phyloP scores from a whole-genome alignment of 257 asterid genomes.

The Lycium ferocissimum region DNA sequence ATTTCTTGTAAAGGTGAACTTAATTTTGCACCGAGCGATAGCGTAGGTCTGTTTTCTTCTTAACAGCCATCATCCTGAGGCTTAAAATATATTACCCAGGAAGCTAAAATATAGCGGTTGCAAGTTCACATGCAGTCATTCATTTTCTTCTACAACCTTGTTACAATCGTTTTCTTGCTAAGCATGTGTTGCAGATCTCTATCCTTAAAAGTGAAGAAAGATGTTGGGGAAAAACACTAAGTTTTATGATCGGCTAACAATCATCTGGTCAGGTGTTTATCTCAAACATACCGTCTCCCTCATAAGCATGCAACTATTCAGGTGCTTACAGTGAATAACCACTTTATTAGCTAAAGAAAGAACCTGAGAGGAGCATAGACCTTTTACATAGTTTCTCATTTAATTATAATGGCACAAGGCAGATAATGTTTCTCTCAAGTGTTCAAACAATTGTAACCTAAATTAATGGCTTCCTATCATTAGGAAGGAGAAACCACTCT shows the following conservation, averaged over 20 bases:
- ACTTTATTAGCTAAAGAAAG: neutral
- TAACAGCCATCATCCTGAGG: neutral
- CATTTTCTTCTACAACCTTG: conserved; percentile 5
- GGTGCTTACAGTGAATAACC: neutral
- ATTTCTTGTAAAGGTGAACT: conserved; percentile 22
- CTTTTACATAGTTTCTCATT: neutral
- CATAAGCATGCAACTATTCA: neutral
- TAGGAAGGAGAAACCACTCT: conserved; percentile 15
- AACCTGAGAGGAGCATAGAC: conserved; percentile 15
- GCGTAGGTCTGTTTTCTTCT: conserved; percentile 17
- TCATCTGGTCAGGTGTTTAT: neutral
- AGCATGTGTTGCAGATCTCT: neutral
- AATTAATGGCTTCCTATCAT: neutral
- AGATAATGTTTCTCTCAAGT: neutral
- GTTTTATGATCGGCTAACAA: neutral
- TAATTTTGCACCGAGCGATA: neutral
- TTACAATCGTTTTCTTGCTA: neutral
- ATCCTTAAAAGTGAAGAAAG: neutral
- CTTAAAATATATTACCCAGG: neutral
- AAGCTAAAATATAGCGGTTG: neutral
- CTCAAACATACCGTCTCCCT: too few relatives aligned
- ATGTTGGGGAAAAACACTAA: neutral
- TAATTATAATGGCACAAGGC: neutral
- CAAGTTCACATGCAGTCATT: neutral
- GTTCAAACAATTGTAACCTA: neutral